Conservation (phyloP, 352 stramenopile genomes). For the Globisporangium paddicum region DNA sequence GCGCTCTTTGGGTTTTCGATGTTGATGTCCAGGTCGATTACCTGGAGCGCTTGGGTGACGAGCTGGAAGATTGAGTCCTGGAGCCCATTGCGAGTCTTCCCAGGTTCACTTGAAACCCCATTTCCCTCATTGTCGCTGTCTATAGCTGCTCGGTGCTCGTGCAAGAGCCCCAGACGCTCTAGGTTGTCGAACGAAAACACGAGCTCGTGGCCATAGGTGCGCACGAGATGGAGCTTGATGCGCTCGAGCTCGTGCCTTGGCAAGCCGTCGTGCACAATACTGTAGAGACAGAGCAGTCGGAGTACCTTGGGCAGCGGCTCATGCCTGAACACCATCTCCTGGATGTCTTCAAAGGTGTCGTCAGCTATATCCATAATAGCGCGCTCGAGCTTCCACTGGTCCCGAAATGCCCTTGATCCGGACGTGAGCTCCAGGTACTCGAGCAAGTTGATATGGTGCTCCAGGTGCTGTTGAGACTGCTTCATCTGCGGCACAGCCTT, state of each 20-base stretch:
- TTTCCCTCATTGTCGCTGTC: background rate
- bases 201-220: constrained; percentile 70
- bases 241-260: constrained; percentile 23
- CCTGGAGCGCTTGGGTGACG: constrained; percentile 24
- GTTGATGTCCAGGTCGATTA: constrained; percentile 59
- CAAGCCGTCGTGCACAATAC: constrained; percentile 46
- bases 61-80: constrained; percentile 22
- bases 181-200: constrained; percentile 70
- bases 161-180: constrained; percentile 42
- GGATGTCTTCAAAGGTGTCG: constrained; percentile 31
- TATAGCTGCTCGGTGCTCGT: constrained; percentile 15
- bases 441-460: constrained; percentile 57
- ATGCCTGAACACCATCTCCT: constrained; percentile 58
- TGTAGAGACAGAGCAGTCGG: constrained; percentile 61
- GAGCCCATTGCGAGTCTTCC: background rate
- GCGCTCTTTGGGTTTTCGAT: constrained; percentile 41
- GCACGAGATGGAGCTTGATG: constrained; percentile 54
- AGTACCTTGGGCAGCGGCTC: constrained; percentile 47
- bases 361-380: constrained; percentile 54
- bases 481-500: constrained; percentile 61
- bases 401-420: constrained; percentile 37
- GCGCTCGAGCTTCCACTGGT: constrained; percentile 65
- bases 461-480: constrained; percentile 39
- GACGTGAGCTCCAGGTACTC: constrained; percentile 50
- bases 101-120: background rate